phyloP scores from a whole-genome alignment of 768 basidiomycete species.

The Tulasnella sp. region DNA sequence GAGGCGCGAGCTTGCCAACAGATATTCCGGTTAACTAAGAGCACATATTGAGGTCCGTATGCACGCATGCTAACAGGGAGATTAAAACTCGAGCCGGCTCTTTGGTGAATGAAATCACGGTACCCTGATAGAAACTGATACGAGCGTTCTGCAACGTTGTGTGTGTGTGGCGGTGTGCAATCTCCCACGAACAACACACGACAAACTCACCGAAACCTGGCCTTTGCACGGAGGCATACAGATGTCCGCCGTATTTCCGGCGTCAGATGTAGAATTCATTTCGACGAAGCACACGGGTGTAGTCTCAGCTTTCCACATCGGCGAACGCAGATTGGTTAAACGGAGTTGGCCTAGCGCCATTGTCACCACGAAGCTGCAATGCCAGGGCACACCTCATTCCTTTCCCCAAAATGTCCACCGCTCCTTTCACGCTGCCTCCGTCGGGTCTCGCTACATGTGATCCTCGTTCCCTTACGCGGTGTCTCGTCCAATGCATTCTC shows the following conservation, averaged over 20 bases:
- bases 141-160: background rate
- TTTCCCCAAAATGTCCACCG: background rate
- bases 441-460: background rate
- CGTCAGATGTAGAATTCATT: background rate
- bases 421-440: background rate
- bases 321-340: background rate
- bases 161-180: background rate
- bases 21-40: background rate
- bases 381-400: background rate
- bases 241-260: background rate
- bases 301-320: background rate
- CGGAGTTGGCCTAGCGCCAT: background rate
- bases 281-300: background rate
- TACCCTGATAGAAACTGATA: background rate
- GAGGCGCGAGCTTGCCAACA: too few species aligned
- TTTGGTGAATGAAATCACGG: background rate
- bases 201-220: background rate
- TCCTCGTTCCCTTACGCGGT: background rate
- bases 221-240: background rate
- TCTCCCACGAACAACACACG: background rate
- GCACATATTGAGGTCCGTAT: background rate
- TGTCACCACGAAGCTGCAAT: background rate
- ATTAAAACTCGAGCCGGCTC: background rate
- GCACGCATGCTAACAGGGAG: background rate
- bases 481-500: background rate